Evolutionary conservation across 1,284 basidiomycete species (phyloP), one percentile per base, ranked within the genome.

Genomic region (Moniliella sp.): DNA sequence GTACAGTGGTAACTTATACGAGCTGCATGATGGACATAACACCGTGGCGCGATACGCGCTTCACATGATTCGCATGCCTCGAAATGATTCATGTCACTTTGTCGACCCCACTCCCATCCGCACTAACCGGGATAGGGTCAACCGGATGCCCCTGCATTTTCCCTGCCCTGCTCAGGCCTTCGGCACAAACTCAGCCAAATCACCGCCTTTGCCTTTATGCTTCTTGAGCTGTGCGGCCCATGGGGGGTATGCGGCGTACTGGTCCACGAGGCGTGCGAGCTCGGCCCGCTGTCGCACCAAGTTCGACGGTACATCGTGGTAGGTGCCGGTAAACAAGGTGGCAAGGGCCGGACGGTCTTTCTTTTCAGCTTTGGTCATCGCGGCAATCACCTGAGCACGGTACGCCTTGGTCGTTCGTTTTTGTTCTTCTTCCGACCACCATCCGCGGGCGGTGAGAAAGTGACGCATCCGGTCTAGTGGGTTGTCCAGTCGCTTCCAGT

Each of bases 251-350:
- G 71, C 54, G 0, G 81, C 81, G 47, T 91, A 91, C 62, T 86
- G 88, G 57, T 69, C 71, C 36, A 91, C 51, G 31, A 91, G 65
- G 31, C 66, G 52, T 11, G 68, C 67, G 18, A 91, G 67, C 55
- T 91, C 84, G 36, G 74, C 69, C 34, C 75, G 67, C 62, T 93
- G 83, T 57, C 86, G 81, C 50, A 64, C 72, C 14, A 27, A 14
- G 25, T 11, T 11, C 3, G 7, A 7, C 12, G 32, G 25, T 13
- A 17, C 23, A 8, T 36, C 43, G 4, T 35, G 27, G 50, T 82
- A 91, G 4, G 88, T 75, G 45, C 86, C 82, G 10, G 71, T 75
- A 61, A 91, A 91, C 57, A 91, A 64, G 60, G 80, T 74, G 19
- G 71, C 67, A 14, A 91, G 61, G 51, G 75, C 72, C 27, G 71